These are phyloP conservation scores for Aspergillus cristatus DNA, from an alignment of 495 filamentous ascomycete genomes.

Conservation along the genomic window DNA sequence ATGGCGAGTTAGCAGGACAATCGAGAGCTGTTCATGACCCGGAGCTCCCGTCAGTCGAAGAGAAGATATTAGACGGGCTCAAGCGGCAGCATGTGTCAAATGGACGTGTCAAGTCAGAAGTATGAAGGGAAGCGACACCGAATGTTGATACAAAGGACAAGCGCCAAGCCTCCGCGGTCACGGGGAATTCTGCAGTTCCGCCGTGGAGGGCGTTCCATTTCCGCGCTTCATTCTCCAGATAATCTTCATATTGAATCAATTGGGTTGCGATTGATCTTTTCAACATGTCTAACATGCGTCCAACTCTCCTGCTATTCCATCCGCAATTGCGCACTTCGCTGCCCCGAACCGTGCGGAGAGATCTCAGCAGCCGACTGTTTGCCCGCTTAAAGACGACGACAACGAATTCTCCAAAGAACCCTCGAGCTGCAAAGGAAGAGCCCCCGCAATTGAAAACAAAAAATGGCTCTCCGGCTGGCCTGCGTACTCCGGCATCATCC, in stretches of 20 bases:
- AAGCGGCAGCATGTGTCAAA: too few relatives aligned
- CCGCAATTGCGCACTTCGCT: slow-evolving; percentile 25
- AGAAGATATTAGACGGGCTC: neutral
- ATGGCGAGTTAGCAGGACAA: slow-evolving; percentile 12
- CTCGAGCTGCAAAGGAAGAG: slow-evolving; percentile 19
- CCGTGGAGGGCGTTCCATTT: too few relatives aligned
- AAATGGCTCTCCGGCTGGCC: slow-evolving; percentile 4
- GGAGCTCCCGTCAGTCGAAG: neutral
- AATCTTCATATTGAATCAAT: too few relatives aligned
- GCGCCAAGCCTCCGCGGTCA: slow-evolving; percentile 1
- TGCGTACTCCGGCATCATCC: slow-evolving; percentile 9
- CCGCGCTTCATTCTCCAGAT: too few relatives aligned
- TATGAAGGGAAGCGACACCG: too few relatives aligned
- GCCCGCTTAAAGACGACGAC: slow-evolving; percentile 24
- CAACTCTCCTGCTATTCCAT: slow-evolving; percentile 16
- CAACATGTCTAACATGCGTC: too few relatives aligned
- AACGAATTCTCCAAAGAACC: too few relatives aligned
- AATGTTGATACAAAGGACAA: neutral
- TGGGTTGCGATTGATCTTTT: too few relatives aligned
- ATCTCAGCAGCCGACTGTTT: slow-evolving; percentile 20
- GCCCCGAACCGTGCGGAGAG: slow-evolving; percentile 16
- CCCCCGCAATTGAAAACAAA: slow-evolving; percentile 13
- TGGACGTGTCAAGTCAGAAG: neutral
- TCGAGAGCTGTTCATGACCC: neutral
- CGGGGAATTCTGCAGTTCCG: neutral